These are phyloP conservation scores for Lactarius pseudohatsudake DNA, from an alignment of 768 basidiomycete genomes.

Conservation along the genomic window DNA sequence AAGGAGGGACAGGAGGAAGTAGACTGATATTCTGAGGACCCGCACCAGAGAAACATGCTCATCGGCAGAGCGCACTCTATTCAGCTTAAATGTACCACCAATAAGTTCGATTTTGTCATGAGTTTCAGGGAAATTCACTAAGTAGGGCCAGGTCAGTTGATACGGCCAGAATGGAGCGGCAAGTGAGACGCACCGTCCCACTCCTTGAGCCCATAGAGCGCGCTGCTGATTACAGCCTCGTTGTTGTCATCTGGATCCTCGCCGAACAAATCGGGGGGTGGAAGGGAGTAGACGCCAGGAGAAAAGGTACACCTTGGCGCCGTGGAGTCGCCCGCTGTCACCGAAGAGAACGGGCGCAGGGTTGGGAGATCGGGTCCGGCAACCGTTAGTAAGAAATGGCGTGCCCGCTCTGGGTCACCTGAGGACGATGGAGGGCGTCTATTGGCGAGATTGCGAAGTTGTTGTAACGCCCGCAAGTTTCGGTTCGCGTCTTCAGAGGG, in stretches of 20 bases:
- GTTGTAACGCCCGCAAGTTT: constrained; percentile 30
- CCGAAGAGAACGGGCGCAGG: constrained; percentile 41
- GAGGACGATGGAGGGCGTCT: constrained; percentile 32
- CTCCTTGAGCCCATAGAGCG: constrained; percentile 53
- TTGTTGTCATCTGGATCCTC: constrained; percentile 27
- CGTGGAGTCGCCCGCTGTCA: constrained; percentile 39
- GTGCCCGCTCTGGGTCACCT: constrained; percentile 35
- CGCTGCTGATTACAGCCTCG: constrained; percentile 30
- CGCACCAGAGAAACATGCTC: constrained; percentile 48
- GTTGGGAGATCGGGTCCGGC: constrained; percentile 33
- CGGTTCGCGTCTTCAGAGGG: constrained; percentile 18
- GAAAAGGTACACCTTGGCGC: constrained; percentile 48
- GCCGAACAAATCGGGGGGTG: constrained; percentile 35
- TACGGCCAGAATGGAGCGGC: constrained; percentile 1
- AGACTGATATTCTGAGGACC: constrained; percentile 53
- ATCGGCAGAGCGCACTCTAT: constrained; percentile 42
- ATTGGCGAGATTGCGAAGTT: constrained; percentile 34
- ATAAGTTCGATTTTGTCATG: constrained; percentile 42
- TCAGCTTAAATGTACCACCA: constrained; percentile 62
- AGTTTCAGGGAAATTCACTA: constrained; percentile 17
- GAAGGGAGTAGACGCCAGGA: constrained; percentile 41
- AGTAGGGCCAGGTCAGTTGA: constrained; percentile 9
- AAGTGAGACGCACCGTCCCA: constrained; percentile 46
- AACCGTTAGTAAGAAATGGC: constrained; percentile 55
- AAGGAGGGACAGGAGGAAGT: constrained; percentile 54